phyloP scores from a whole-genome alignment of 2,329 filamentous ascomycete genomes.

The Ceratocystis destructans region DNA sequence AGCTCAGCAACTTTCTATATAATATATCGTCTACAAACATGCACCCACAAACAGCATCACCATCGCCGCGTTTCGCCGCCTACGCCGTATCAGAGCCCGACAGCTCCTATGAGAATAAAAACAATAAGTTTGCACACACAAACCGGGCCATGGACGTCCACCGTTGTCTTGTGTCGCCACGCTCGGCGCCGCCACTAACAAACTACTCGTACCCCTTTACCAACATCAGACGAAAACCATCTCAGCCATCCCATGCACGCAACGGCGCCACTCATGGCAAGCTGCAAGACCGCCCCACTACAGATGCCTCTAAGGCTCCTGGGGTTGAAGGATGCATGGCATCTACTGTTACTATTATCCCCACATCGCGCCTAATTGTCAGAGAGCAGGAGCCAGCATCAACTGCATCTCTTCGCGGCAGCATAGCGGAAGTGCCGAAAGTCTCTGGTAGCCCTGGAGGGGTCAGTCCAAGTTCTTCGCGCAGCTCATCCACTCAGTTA shows the following conservation, averaged over 20 bases:
- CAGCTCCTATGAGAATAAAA: not conserved
- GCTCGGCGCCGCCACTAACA: not conserved
- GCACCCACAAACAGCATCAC: not conserved
- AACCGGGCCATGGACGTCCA: not conserved
- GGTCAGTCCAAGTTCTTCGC: not conserved
- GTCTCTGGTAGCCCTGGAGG: not conserved
- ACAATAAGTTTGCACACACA: not conserved
- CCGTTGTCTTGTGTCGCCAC: not conserved
- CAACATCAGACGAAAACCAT: not conserved
- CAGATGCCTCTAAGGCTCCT: not conserved
- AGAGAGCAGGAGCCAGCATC: not conserved
- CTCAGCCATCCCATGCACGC: not conserved
- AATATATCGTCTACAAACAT: not conserved
- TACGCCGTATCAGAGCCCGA: not conserved
- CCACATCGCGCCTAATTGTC: not conserved
- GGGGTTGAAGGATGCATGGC: not conserved
- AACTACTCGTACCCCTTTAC: slow-evolving; percentile 7
- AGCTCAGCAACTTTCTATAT: not conserved
- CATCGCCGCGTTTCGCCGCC: not conserved
- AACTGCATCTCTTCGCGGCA: not conserved
- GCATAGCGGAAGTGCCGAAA: not conserved
- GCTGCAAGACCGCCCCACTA: not conserved
- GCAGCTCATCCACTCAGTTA: not conserved
- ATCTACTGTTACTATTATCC: not conserved
- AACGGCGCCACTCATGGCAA: not conserved